These are phyloP conservation scores for Micromonas commoda DNA, from an alignment of 139 green algal genomes.

Conservation along the genomic window DNA sequence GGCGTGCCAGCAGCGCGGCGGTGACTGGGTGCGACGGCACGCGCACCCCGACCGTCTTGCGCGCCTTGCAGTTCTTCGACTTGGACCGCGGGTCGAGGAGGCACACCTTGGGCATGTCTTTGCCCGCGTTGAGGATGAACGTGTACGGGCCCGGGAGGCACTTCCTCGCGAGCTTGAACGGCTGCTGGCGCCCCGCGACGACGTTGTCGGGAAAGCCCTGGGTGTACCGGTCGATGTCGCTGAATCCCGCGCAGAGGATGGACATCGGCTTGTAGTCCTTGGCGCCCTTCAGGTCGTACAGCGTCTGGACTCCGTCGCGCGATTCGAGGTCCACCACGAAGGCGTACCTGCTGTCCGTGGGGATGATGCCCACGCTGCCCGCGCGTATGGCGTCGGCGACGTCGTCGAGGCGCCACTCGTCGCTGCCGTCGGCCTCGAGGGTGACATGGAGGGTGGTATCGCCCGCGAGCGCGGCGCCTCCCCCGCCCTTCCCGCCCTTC, in stretches of 20 bases:
- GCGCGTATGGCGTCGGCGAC: constrained; percentile 4
- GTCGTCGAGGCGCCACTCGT: constrained; percentile 7
- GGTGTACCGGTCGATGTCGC: constrained; percentile 24
- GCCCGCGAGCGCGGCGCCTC: too few relatives aligned
- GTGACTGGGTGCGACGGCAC: background rate
- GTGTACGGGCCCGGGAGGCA: constrained; percentile 28
- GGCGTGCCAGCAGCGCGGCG: background rate
- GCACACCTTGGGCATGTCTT: constrained; percentile 23
- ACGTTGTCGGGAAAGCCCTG: constrained; percentile 4
- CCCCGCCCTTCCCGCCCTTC: background rate
- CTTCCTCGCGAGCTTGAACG: constrained; percentile 25
- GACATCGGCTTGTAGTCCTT: constrained; percentile 7
- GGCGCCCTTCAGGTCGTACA: constrained; percentile 9
- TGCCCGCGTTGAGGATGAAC: constrained; percentile 23
- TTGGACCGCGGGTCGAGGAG: background rate
- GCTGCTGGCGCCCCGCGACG: background rate
- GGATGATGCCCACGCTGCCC: constrained; percentile 22
- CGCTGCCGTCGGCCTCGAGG: background rate
- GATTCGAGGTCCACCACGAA: constrained; percentile 22
- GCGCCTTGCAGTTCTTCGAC: background rate
- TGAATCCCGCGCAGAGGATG: constrained; percentile 10
- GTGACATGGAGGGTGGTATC: background rate
- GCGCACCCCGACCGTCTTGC: constrained; percentile 19
- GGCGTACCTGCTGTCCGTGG: constrained; percentile 26
- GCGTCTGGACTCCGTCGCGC: constrained; percentile 1